Base-by-base conservation (phyloP, 2,329 filamentous ascomycete genomes). In the Cercospora citrullina region DNA sequence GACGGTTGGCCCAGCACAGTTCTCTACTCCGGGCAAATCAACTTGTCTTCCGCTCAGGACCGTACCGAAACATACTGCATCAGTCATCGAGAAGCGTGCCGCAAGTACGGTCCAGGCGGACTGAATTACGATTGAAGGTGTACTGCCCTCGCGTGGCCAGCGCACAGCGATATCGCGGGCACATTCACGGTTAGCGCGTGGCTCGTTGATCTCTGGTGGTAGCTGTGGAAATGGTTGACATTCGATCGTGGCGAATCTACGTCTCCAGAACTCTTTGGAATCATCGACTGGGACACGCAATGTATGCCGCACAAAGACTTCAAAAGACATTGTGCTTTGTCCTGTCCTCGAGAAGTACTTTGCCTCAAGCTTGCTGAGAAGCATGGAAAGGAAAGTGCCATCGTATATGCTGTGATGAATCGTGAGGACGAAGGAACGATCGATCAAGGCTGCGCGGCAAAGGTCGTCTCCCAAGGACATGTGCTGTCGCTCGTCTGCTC, bases 381-480 rank as follows among this genome's bases (percentile, higher is more conserved):
- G 33, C 23, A 67, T 23, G 31, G 65, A 59, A n/a, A 62, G 60
- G 36, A 58, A 31, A 30, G 45, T 33, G 12, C 60, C 65, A 31
- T 67, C 65, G 39, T 63, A 63, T 36, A 67, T 53, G 36, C 45
- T 53, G 48, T 67, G 65, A 45, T 67, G 65, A 57, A 79, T 73
- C 23, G 57, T 64, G 21, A 67, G 58, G 3, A 67, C 18, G 33
- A 69, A 69, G 10, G 61, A 64, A 79, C 62, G 14, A 9, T 68
- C 63, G n/a, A 55, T 36, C 8, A 61, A n/a, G n/a, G 7, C 79
- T 62, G 79, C 82, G 9, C 80, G 78, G 66, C 79, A 78, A 1
- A 82, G 84, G 72, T 86, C 85, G 26, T 75, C 73, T 2, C 81
- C 81, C 6, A 82, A 77, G n/a, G 77, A 78, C 77, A 82, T 81